Evolutionary conservation across 192 early-diverging fungal genomes (phyloP).

Genomic region (Linnemannia elongata): DNA sequence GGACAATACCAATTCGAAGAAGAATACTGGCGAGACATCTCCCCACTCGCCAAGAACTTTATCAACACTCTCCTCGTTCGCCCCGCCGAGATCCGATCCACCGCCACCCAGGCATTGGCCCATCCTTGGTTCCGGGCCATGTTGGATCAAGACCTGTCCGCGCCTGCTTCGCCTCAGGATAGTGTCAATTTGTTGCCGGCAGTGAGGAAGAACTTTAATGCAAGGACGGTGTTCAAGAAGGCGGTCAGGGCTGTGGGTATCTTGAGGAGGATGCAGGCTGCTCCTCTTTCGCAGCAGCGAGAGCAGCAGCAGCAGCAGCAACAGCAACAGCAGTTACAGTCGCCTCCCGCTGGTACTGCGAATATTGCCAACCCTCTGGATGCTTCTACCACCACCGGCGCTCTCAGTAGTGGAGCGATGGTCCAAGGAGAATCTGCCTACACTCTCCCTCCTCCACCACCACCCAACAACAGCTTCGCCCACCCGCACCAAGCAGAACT

Average conservation of each 20-base stretch:
- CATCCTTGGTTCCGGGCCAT: constrained; percentile 86
- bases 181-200: constrained; percentile 47
- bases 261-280: constrained; percentile 38
- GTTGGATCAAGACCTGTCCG: constrained; percentile 38
- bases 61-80: constrained; percentile 77
- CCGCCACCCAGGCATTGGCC: constrained; percentile 80
- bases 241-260: constrained; percentile 41
- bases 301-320: neutral
- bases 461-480: neutral
- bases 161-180: constrained; percentile 35
- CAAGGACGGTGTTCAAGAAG: constrained; percentile 46
- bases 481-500: neutral
- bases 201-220: constrained; percentile 50
- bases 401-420: neutral
- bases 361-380: neutral
- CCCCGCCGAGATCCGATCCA: constrained; percentile 80
- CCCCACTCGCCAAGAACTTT: constrained; percentile 79
- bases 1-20: constrained; percentile 80
- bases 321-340: neutral
- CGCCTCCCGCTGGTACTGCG: neutral
- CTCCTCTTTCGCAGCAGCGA: neutral
- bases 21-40: constrained; percentile 87
- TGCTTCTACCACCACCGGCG: neutral
- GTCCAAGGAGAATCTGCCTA: neutral
- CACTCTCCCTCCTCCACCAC: neutral